Evolutionary conservation across 2,329 filamentous ascomycete genomes (phyloP), one percentile per base, ranked within the genome.

Genomic region (Xylariomycetidae sp.): DNA sequence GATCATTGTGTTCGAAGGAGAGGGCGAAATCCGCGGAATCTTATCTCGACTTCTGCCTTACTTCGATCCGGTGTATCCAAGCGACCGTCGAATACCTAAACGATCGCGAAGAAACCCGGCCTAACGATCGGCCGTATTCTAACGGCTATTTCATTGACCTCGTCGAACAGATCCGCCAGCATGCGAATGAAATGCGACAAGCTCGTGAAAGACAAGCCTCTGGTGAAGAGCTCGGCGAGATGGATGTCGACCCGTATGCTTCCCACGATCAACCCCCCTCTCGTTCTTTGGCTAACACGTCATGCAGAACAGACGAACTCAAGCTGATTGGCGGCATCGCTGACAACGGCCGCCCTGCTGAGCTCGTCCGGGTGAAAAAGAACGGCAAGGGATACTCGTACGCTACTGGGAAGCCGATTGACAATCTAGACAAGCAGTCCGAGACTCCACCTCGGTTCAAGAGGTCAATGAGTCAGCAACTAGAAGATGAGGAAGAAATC

Each of bases 61-160:
- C 84, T 53, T 90, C 88, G 45, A 87, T 96, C 59, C 82, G 80
- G 62, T 92, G 88, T 65, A 82, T 95, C 58, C 85, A 94, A 70
- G 82, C 87, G 45, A 92, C 88, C 40, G 86, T 94, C 62, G 82
- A 88, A 62, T 82, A 83, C 62, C 73, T 96, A 46, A 82, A 78
- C 70, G 88, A 94, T 58, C 80, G 80, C 58, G 89, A 97, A 61
- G 86, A 90, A 66, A 82, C 82, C 48, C 80, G 87, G 59, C 84
- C 86, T 40, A 71, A 78, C 63, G 90, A 97, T 63, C 82, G 85
- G 53, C 88, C 88, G 48, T 97, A 96, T 71, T 92, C 83, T 73
- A 88, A 85, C 74, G 87, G 87, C 58, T 97, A 97, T 66, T 96
- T 96, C 60, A 83, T 96, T 66, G 90, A 97, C 68, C 80, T 97